These are phyloP conservation scores for Neostapfia colusana DNA, from an alignment of 176 grass and related monocot genomes.

Conservation along the genomic window DNA sequence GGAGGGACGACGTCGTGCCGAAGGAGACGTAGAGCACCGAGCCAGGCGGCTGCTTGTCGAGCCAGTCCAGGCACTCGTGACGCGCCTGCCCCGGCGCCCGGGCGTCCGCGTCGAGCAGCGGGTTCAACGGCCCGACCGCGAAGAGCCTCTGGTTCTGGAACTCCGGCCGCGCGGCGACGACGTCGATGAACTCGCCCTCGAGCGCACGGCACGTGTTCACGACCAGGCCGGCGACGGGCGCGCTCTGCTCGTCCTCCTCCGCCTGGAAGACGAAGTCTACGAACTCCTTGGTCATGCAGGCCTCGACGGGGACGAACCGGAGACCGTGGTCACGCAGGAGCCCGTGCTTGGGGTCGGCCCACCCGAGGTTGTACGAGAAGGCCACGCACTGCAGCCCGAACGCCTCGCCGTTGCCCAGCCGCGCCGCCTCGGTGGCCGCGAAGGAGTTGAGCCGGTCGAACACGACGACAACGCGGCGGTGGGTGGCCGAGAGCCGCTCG, in stretches of 20 bases:
- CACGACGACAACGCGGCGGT: slow-evolving; percentile 47
- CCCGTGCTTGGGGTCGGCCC: not conserved
- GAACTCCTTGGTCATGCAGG: slow-evolving; percentile 32
- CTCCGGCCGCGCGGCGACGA: not conserved
- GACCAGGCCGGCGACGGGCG: slow-evolving; percentile 19
- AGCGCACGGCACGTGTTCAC: slow-evolving; percentile 48
- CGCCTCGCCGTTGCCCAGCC: slow-evolving; percentile 49
- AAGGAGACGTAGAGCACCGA: slow-evolving; percentile 68
- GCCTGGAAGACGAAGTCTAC: slow-evolving; percentile 3
- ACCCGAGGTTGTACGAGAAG: slow-evolving; percentile 36
- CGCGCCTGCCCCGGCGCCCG: not conserved
- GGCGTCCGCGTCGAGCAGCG: slow-evolving; percentile 1
- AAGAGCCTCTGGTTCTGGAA: slow-evolving; percentile 41
- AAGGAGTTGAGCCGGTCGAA: slow-evolving; percentile 40
- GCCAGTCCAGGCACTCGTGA: slow-evolving; percentile 52
- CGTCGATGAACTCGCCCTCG: slow-evolving; percentile 47
- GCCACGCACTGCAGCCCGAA: slow-evolving; percentile 44
- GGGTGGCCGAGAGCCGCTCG: not conserved
- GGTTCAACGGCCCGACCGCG: slow-evolving; percentile 56
- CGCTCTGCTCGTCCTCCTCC: slow-evolving; percentile 3
- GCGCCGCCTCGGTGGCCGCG: slow-evolving; percentile 24
- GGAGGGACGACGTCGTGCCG: slow-evolving; percentile 45
- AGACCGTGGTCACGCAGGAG: slow-evolving; percentile 23
- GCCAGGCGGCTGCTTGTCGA: slow-evolving; percentile 39
- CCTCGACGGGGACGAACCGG: slow-evolving; percentile 8